Base-by-base conservation (phyloP, 768 basidiomycete genomes). In the Auricularia sp. region DNA sequence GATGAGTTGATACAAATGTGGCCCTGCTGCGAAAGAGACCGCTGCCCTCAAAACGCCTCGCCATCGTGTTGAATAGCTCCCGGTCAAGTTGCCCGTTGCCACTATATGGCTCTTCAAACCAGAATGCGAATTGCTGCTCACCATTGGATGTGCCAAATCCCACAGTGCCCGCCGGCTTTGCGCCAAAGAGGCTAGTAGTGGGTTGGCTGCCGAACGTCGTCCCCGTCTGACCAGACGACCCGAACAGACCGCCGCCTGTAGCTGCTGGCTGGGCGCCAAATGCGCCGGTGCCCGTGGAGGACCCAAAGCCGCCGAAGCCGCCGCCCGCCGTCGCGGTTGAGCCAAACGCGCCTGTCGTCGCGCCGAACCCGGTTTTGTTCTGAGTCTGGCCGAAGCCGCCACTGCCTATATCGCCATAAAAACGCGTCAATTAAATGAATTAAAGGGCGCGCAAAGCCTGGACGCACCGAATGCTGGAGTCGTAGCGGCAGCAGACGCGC, bases 321-420 rank as follows among this genome's bases (percentile, higher is more conserved):
- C 68, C 67, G 12, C 69, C 62, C 34, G 68, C 64, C 16, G 67
- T 62, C 64, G 68, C 63, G 12, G 68, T 60, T 43, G 73, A 67
- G 16, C 72, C 73, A 56, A 72, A 71, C 2, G 63, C 66, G 23
- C 65, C 64, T 12, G 68, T 62, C 16, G 68, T 56, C 65, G 87
- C 82, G 69, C 90, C 88, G 74, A 93, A 92, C 12, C 87, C 90
- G 11, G 84, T 74, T 78, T 44, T 70, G 74, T 63, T 77, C 67
- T 36, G 77, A 69, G 67, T 74, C 82, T 63, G 68, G 68, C 35
- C 77, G 78, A 67, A 82, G 82, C 21, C 66, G 33, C 61, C 36
- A 59, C 66, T 63, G 47, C 66, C 62, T 35, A 67, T 63, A 61
- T 18, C 16, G 36, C 34, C n/a, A 36, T n/a, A 39, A 23, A 23